phyloP scores from a whole-genome alignment of 345 rosid genomes.

The Acer negundo region DNA sequence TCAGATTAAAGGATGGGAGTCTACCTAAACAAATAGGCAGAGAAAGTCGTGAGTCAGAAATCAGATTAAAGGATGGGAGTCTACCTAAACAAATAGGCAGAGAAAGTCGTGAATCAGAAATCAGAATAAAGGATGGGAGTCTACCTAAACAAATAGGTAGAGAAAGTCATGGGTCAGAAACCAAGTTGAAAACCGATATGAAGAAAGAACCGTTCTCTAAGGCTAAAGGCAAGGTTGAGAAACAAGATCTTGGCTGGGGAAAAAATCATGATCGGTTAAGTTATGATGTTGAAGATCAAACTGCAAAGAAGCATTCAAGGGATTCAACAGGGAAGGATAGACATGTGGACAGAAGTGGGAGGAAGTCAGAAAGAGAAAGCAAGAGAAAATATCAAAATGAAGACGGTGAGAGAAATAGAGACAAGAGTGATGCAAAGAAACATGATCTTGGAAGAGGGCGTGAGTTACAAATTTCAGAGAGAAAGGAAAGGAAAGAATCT shows the following conservation, averaged over 20 bases:
- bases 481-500: slow-evolving; percentile 52
- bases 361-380: slow-evolving; percentile 46
- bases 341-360: slow-evolving; percentile 36
- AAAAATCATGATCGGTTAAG: slow-evolving; percentile 33
- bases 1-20: slow-evolving; percentile 42
- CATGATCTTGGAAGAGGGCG: slow-evolving; percentile 49
- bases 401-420: slow-evolving; percentile 44
- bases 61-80: slow-evolving; percentile 42
- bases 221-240: slow-evolving; percentile 34
- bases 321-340: slow-evolving; percentile 43
- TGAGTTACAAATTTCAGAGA: slow-evolving; percentile 46
- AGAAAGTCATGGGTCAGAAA: slow-evolving; percentile 31
- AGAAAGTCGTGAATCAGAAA: slow-evolving; percentile 33
- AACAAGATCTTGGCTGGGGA: slow-evolving; percentile 36
- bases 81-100: slow-evolving; percentile 22
- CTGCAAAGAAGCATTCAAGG: slow-evolving; percentile 50
- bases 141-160: slow-evolving; percentile 23
- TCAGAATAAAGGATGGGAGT: slow-evolving; percentile 42
- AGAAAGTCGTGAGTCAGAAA: slow-evolving; percentile 31
- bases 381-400: slow-evolving; percentile 53
- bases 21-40: slow-evolving; percentile 22
- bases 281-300: slow-evolving; percentile 37
- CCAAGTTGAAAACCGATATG: slow-evolving; percentile 44
- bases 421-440: slow-evolving; percentile 39
- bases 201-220: slow-evolving; percentile 34